A percentile compares a stretch with the other conserved stretches of the same genome.
phyloP scores from a whole-genome alignment of 108 stramenopile genomes.

The Skeletonema tropicum region DNA sequence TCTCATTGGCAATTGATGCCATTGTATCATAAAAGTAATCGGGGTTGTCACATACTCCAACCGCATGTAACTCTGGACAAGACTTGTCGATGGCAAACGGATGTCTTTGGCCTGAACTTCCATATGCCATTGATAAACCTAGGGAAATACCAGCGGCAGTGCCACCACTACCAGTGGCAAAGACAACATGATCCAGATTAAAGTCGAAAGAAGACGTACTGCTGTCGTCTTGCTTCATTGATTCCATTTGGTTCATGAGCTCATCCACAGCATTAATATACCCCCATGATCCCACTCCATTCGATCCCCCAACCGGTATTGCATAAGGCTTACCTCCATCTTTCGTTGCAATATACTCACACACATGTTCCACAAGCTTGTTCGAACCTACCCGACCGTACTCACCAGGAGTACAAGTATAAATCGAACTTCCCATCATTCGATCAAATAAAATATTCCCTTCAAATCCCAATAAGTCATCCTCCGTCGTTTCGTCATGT shows the following conservation, averaged over 20 bases:
- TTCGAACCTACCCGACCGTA: constrained; percentile 79
- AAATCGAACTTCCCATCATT: constrained; percentile 75
- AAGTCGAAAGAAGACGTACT: constrained; percentile 13
- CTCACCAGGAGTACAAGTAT: constrained; percentile 88
- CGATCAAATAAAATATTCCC: constrained; percentile 87
- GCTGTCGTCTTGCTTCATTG: constrained; percentile 11
- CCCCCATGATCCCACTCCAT: constrained; percentile 87
- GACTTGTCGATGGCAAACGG: constrained; percentile 8
- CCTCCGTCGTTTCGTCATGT: constrained; percentile 26
- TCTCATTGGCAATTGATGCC: constrained; percentile 65
- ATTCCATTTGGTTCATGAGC: constrained; percentile 49
- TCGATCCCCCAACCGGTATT: constrained; percentile 91
- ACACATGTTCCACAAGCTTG: constrained; percentile 59
- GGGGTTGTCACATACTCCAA: constrained; percentile 90
- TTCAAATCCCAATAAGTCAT: constrained; percentile 58
- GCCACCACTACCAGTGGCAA: constrained; percentile 91
- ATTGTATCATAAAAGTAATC: constrained; percentile 85
- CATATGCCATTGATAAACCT: constrained; percentile 66
- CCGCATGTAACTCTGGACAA: constrained; percentile 72
- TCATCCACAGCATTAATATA: constrained; percentile 88
- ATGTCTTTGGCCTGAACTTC: constrained; percentile 16
- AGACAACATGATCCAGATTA: constrained; percentile 82
- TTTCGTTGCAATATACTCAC: constrained; percentile 39
- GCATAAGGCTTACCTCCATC: constrained; percentile 56
- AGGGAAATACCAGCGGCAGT: constrained; percentile 83